phyloP scores from a whole-genome alignment of 441 rosid genomes.

The Bocquillonia castaneifolia region DNA sequence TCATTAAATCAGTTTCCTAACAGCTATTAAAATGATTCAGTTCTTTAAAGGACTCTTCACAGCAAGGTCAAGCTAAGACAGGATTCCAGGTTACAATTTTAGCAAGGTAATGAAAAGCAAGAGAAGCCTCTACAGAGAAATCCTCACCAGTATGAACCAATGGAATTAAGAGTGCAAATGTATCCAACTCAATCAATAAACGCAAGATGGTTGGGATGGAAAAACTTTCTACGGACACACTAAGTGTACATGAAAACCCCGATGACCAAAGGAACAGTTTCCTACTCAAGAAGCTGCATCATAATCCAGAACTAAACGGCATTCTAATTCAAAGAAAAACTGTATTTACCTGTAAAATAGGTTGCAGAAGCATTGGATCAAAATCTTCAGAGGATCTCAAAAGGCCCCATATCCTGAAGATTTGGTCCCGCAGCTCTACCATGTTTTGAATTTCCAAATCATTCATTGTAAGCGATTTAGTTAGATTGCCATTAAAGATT shows the following conservation, averaged over 20 bases:
- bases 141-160: no score
- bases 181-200: no score
- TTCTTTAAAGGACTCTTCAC: background rate
- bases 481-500: slow-evolving; percentile 49
- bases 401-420: slow-evolving; percentile 74
- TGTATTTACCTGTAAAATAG: slow-evolving; percentile 64
- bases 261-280: background rate
- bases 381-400: slow-evolving; percentile 67
- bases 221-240: background rate
- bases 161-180: no score
- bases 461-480: slow-evolving; percentile 51
- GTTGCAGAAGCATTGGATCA: slow-evolving; percentile 75
- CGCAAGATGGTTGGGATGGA: background rate
- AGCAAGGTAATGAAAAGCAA: no score
- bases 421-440: slow-evolving; percentile 69
- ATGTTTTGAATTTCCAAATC: slow-evolving; percentile 51
- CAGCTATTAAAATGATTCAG: background rate
- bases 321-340: background rate
- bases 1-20: slow-evolving; percentile 11
- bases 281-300: no score
- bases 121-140: no score
- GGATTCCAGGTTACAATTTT: no score
- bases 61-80: background rate
- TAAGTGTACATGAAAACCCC: background rate
- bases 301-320: background rate